Base-by-base conservation (phyloP, 2,329 filamentous ascomycete genomes). In the Phyllosticta citrichinensis region DNA sequence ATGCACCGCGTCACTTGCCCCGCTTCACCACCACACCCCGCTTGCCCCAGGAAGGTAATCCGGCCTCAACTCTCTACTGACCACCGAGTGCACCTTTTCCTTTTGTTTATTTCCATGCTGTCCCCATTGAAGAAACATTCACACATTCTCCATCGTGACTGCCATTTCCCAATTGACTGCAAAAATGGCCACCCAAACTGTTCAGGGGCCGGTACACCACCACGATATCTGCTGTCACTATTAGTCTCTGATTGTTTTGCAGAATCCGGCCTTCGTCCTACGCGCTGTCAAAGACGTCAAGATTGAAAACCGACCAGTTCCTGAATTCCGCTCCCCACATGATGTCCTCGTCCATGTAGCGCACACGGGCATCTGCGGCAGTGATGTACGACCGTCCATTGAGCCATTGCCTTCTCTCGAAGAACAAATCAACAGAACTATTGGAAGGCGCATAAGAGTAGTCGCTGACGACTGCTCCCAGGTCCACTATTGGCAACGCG, bases 241-340 rank as follows among this genome's bases (percentile, higher is more conserved):
- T 5, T n/a, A 40, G 10, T 8, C n/a, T 17, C 40, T 47, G 8
- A 56, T n/a, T n/a, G 8, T 14, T 30, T 12, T n/a, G 5, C 33
- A 65, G 72, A 81, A 79, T 65, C 76, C 70, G 0, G 75, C 79
- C 8, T 80, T 80, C 63, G 79, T 80, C 51, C 74, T 81, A 12
- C 73, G 73, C 51, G 73, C 75, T 5, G 66, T 80, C 57, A 73
- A 78, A 63, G 70, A 77, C 30, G 74, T 79, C 56, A 69, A 69
- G 9, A 76, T 81, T 55, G 76, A 81, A 65, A 68, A 79, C 62
- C 73, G 76, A 0, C 68, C 74, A 0, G 68, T 75, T 5, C 78
- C 77, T 1, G 57, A 65, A 11, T 61, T 68, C 0, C 62, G 64
- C 56, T 27, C 30, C 9, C 62, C 66, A 4, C 61, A 62, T 53